These are phyloP conservation scores for Diaporthe ampelina DNA, from an alignment of 2,329 filamentous ascomycete species.

Conservation along the genomic window DNA sequence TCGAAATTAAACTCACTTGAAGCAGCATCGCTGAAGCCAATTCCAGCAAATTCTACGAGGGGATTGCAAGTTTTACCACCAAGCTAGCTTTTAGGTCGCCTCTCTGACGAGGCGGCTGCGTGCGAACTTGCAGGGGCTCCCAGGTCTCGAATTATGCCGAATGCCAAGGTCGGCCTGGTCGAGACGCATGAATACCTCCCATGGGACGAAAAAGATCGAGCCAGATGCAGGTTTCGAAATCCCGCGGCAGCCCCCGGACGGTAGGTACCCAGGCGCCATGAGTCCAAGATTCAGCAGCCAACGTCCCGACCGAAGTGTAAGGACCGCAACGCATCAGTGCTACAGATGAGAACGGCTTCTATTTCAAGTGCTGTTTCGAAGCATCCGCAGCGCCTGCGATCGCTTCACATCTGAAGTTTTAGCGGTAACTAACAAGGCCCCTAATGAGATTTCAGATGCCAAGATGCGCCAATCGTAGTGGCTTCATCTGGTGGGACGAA, in stretches of 20 bases:
- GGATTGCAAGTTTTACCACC: neutral
- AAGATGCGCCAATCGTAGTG: constrained; percentile 13
- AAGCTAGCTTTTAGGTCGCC: neutral
- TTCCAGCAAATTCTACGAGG: neutral
- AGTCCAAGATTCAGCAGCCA: neutral
- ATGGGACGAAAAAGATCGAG: constrained; percentile 26
- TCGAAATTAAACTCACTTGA: neutral
- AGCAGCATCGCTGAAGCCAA: neutral
- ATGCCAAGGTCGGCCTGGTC: constrained; percentile 16
- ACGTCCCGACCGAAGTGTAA: neutral
- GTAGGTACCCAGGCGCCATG: neutral
- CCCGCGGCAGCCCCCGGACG: neutral
- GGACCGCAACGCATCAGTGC: neutral
- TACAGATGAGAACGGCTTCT: neutral
- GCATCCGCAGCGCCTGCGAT: neutral
- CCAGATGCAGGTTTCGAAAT: constrained; percentile 14
- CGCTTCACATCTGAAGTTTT: no score
- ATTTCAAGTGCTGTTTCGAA: neutral
- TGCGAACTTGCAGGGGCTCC: neutral
- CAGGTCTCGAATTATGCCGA: constrained; percentile 14
- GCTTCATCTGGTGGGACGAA: constrained; percentile 17
- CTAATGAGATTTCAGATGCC: constrained; percentile 11
- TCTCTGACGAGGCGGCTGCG: neutral
- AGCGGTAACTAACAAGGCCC: neutral
- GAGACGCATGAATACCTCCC: constrained; percentile 2